Evolutionary conservation across 1,139 yeast species (phyloP).

Genomic region (Lodderomyces jiufengensis): DNA sequence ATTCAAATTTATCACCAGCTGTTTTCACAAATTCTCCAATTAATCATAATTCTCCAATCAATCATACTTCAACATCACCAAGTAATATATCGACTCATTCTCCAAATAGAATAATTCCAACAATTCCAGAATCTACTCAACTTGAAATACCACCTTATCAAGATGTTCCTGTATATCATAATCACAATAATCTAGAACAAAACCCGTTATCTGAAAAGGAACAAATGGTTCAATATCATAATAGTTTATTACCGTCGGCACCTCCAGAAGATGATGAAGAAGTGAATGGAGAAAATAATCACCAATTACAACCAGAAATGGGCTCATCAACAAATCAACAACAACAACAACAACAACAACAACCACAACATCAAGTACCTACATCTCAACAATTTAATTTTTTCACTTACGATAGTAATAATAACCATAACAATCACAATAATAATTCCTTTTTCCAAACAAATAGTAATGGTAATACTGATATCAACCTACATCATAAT

Average conservation of each 20-base stretch:
- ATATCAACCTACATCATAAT: too few relatives aligned
- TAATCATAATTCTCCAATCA: constrained; percentile 8
- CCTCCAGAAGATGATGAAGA: constrained; percentile 39
- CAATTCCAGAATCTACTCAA: constrained; percentile 2
- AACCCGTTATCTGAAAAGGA: constrained; percentile 51
- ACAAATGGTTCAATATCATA: constrained; percentile 48
- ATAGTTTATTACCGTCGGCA: constrained; percentile 59
- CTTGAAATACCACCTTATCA: constrained; percentile 1
- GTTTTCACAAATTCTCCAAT: constrained; percentile 8
- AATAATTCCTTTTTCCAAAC: background rate
- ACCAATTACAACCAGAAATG: constrained; percentile 3
- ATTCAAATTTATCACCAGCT: constrained; percentile 16
- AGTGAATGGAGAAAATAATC: constrained; percentile 7
- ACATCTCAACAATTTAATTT: constrained; percentile 6
- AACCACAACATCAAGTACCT: constrained; percentile 2
- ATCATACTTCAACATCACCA: constrained; percentile 2
- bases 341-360: background rate
- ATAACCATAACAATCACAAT: constrained; percentile 4
- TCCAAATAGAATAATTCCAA: too few relatives aligned
- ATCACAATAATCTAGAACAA: too few relatives aligned
- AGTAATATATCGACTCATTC: constrained; percentile 1
- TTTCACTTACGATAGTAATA: constrained; percentile 7
- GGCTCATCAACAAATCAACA: constrained; percentile 2
- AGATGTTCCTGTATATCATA: too few relatives aligned
- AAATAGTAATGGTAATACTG: too few relatives aligned